Conservation (phyloP, 345 rosid species). For the Gossypium ekmanianum region DNA sequence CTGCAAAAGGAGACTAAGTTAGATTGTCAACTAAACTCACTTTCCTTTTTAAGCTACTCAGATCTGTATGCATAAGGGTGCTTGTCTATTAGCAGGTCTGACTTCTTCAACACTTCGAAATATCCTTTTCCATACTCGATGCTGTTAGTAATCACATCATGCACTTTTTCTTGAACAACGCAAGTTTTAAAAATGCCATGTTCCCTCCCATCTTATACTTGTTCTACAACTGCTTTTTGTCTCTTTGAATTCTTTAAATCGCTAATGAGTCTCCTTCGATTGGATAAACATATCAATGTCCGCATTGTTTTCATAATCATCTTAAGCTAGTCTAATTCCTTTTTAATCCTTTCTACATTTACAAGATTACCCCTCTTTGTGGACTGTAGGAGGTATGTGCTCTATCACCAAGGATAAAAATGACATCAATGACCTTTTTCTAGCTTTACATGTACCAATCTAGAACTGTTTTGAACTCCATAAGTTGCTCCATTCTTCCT, state of each 20-base stretch:
- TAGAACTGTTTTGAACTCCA: not conserved
- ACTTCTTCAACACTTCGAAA: not conserved
- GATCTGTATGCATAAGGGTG: not conserved
- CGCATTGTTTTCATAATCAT: not conserved
- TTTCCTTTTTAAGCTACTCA: not conserved
- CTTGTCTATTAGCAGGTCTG: not conserved
- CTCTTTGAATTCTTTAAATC: not conserved
- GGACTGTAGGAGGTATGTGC: not conserved
- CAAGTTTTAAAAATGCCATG: not conserved
- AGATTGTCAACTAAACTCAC: not conserved
- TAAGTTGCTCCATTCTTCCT: slow-evolving; percentile 9
- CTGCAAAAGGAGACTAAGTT: not conserved
- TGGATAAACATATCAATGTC: not conserved
- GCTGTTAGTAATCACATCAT: not conserved
- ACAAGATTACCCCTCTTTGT: not conserved
- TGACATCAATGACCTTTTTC: not conserved
- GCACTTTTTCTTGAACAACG: not conserved
- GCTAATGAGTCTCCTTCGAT: not conserved
- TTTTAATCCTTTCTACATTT: not conserved
- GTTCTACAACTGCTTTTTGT: not conserved
- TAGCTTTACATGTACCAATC: not conserved
- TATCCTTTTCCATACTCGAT: not conserved
- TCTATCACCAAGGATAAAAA: not conserved
- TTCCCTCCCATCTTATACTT: not conserved
- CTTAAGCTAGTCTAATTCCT: not conserved